Evolutionary conservation across 176 grass and related monocot genomes (phyloP).

Genomic region (Carex kokanica): DNA sequence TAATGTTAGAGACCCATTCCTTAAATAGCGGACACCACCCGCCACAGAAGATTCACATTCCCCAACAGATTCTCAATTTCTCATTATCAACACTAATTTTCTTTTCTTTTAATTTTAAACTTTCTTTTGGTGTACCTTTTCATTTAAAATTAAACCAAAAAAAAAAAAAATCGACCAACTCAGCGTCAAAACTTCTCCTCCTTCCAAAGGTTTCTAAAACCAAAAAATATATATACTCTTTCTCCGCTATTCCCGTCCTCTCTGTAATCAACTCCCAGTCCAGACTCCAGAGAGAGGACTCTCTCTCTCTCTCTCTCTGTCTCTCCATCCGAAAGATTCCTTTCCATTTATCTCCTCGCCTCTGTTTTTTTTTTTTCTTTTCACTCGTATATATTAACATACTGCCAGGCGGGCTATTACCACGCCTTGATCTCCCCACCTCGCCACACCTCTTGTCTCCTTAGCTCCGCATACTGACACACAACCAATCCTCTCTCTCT

Average conservation of each 20-base stretch:
- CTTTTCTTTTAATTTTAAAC: background rate
- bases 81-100: background rate
- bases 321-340: conserved; percentile 6
- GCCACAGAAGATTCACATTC: background rate
- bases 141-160: background rate
- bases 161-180: background rate
- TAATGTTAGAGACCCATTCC: background rate
- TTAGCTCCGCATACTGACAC: background rate
- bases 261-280: background rate
- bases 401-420: background rate
- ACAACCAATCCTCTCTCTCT: background rate
- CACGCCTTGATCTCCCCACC: background rate
- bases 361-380: background rate
- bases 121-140: background rate
- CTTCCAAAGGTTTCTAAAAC: conserved; percentile 18
- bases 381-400: background rate
- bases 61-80: background rate
- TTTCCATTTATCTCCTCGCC: background rate
- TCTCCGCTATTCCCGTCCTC: background rate
- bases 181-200: background rate
- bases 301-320: background rate
- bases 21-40: background rate
- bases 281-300: background rate
- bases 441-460: background rate
- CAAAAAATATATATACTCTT: conserved; percentile 18